Evolutionary conservation across 2,329 filamentous ascomycete species (phyloP).

Genomic region (Fusarium drepaniforme): DNA sequence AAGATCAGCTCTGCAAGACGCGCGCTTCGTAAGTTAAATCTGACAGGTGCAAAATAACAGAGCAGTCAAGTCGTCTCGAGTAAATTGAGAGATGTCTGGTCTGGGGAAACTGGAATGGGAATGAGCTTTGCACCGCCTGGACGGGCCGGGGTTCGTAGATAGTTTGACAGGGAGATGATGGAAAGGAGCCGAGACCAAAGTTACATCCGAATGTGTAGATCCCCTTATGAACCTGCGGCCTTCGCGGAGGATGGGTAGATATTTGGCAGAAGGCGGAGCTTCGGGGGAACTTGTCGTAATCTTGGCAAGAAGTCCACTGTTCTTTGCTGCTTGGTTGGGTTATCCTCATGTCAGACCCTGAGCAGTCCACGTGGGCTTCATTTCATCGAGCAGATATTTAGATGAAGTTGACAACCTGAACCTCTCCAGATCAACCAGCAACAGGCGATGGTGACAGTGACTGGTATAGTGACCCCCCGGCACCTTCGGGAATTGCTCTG

Average conservation of each 20-base stretch:
- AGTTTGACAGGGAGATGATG: not conserved
- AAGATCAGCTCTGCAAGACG: slow-evolving; percentile 8
- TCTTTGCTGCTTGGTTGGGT: not conserved
- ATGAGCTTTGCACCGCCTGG: slow-evolving; percentile 13
- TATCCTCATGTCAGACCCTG: not conserved
- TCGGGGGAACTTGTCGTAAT: not conserved
- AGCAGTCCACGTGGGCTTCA: not conserved
- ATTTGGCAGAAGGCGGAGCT: slow-evolving; percentile 1
- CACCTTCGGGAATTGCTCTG: slow-evolving; percentile 18
- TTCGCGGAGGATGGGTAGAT: slow-evolving; percentile 8
- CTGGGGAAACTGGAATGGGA: slow-evolving; percentile 29
- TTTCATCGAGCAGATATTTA: slow-evolving; percentile 14
- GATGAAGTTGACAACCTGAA: not conserved
- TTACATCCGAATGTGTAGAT: slow-evolving; percentile 25
- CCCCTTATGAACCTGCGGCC: slow-evolving; percentile 7
- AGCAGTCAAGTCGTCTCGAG: not conserved
- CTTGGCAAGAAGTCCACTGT: not conserved
- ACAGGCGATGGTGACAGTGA: slow-evolving; percentile 12
- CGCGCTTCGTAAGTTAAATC: slow-evolving; percentile 15
- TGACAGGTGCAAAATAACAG: slow-evolving; percentile 15
- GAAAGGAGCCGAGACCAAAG: not conserved
- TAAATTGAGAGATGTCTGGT: slow-evolving; percentile 17
- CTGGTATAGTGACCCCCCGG: not conserved
- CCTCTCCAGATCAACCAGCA: slow-evolving; percentile 1
- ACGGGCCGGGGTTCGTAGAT: not conserved